phyloP scores from a whole-genome alignment of 2,329 filamentous ascomycete genomes.

The Xylaria sp. region DNA sequence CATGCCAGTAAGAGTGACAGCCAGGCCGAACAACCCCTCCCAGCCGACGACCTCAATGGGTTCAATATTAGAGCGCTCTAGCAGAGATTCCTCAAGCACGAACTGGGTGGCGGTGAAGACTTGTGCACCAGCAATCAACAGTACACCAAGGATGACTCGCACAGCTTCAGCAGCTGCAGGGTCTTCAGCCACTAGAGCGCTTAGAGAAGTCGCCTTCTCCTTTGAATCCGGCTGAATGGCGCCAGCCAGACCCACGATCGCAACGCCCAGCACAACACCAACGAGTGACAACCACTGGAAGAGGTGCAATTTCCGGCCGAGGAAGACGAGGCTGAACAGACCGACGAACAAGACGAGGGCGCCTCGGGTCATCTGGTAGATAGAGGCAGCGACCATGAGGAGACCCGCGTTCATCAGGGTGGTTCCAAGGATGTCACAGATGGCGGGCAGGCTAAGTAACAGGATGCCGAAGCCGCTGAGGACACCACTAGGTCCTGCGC shows the following conservation, averaged over 20 bases:
- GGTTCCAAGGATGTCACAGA: conserved; percentile 93
- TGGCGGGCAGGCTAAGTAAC: conserved; percentile 84
- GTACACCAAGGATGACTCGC: conserved; percentile 81
- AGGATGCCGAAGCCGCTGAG: conserved; percentile 77
- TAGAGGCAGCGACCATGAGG: conserved; percentile 91
- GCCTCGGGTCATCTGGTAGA: conserved; percentile 98
- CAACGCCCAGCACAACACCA: conserved; percentile 88
- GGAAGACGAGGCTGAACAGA: conserved; percentile 91
- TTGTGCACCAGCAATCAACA: conserved; percentile 92
- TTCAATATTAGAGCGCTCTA: conserved; percentile 72
- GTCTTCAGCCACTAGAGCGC: conserved; percentile 47
- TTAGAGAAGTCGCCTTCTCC: conserved; percentile 51
- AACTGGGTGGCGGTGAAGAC: conserved; percentile 98
- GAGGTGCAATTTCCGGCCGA: conserved; percentile 79
- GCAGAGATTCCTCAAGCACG: conserved; percentile 92
- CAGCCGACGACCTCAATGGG: conserved; percentile 93
- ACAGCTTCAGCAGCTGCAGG: conserved; percentile 62
- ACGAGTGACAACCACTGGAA: conserved; percentile 94
- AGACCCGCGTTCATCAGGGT: conserved; percentile 97
- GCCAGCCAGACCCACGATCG: conserved; percentile 87
- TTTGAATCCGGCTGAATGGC: conserved; percentile 78
- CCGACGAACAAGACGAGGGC: conserved; percentile 96
- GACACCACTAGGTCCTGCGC: conserved; percentile 59
- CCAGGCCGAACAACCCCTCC: conserved; percentile 93
- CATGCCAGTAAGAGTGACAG: conserved; percentile 82